A percentile compares a stretch with the other conserved stretches of the same genome.
Conservation (phyloP, 305 asterid genomes). For the Salvia sclarea region DNA sequence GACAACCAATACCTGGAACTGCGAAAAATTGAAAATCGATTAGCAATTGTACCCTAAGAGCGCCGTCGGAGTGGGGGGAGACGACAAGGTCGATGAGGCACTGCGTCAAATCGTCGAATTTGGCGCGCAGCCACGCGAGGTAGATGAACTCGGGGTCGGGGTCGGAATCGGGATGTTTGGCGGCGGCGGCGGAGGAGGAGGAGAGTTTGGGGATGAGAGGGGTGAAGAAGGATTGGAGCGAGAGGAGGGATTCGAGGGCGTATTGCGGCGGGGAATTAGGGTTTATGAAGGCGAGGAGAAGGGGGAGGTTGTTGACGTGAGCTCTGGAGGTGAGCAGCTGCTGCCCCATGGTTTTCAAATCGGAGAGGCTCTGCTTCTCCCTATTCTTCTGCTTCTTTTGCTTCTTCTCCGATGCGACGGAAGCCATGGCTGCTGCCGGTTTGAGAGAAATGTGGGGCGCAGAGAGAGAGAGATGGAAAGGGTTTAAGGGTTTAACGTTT, state of each 20-base stretch:
- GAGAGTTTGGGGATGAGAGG: constrained; percentile 67
- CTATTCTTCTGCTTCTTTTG: constrained; percentile 31
- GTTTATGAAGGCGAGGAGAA: constrained; percentile 56
- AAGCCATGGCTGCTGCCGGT: constrained; percentile 35
- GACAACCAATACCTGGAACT: not conserved
- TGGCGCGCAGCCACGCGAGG: constrained; percentile 80
- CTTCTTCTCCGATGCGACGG: constrained; percentile 22
- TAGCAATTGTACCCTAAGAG: constrained; percentile 54
- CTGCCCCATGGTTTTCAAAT: constrained; percentile 62
- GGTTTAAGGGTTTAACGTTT: constrained; percentile 16
- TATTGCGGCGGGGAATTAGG: constrained; percentile 52
- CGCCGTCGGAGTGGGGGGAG: constrained; percentile 53
- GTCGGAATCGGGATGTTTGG: constrained; percentile 30
- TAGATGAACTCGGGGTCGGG: constrained; percentile 66
- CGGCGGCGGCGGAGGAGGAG: constrained; percentile 40
- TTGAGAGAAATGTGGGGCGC: not conserved
- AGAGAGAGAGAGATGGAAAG: not conserved
- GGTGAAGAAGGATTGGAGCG: constrained; percentile 81
- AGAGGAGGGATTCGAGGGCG: constrained; percentile 69
- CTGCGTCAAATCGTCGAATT: constrained; percentile 63
- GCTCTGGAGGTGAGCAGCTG: constrained; percentile 68
- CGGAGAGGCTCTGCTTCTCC: constrained; percentile 34
- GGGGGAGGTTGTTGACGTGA: constrained; percentile 71
- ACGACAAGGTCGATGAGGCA: constrained; percentile 48
- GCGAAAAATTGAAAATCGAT: not conserved